phyloP scores from a whole-genome alignment of 1,284 basidiomycete genomes.

The Tylopilus sp. region DNA sequence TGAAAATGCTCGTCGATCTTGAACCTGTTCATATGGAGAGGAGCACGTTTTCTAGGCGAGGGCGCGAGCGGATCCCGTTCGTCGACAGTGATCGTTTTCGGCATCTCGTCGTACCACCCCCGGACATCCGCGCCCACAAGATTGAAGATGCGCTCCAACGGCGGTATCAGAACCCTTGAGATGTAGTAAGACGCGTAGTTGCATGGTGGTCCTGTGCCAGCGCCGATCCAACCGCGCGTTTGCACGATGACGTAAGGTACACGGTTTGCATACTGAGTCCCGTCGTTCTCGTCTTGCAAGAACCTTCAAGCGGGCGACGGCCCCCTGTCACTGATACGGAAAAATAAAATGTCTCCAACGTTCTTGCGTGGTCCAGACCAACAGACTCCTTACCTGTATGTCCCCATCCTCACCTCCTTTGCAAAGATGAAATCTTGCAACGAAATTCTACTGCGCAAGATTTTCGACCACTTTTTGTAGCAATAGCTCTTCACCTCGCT shows the following conservation, averaged over 20 bases:
- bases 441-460: constrained; percentile 75
- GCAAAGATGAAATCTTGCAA: constrained; percentile 92
- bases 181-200: constrained; percentile 75
- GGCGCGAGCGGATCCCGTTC: constrained; percentile 22
- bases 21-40: constrained; percentile 32
- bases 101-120: constrained; percentile 88
- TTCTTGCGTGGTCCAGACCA: not conserved
- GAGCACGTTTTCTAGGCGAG: constrained; percentile 48
- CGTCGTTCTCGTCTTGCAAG: constrained; percentile 72
- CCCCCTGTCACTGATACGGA: constrained; percentile 62
- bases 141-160: constrained; percentile 86
- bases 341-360: not conserved
- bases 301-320: constrained; percentile 78
- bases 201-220: constrained; percentile 11
- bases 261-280: constrained; percentile 89
- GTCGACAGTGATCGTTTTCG: constrained; percentile 43
- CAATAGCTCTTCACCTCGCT: constrained; percentile 89
- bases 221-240: not conserved
- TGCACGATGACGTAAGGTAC: constrained; percentile 83
- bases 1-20: constrained; percentile 75
- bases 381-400: constrained; percentile 63
- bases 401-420: constrained; percentile 89
- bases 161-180: constrained; percentile 79
- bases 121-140: constrained; percentile 87
- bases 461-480: constrained; percentile 77